phyloP scores from a whole-genome alignment of 768 basidiomycete species.

The Collybia mongolica region DNA sequence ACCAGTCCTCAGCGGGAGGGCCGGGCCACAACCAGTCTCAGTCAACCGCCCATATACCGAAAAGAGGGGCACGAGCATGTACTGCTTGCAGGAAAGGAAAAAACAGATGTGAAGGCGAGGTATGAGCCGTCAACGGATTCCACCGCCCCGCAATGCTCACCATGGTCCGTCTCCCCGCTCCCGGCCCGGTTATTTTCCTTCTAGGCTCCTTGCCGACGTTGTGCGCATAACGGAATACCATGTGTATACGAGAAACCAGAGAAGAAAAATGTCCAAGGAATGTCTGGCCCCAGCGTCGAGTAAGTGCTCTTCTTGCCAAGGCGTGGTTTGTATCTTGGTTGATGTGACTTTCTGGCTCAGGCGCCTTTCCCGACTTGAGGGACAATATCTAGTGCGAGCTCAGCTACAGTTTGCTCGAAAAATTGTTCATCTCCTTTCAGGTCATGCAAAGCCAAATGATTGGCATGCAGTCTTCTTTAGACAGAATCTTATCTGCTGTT shows the following conservation, averaged over 20 bases:
- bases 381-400: constrained; percentile 70
- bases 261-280: constrained; percentile 68
- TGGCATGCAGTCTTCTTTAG: constrained; percentile 87
- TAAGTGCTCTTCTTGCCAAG: constrained; percentile 33
- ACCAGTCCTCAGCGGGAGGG: constrained; percentile 35
- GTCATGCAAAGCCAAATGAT: constrained; percentile 95
- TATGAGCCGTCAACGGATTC: constrained; percentile 38
- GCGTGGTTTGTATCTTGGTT: neutral
- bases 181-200: constrained; percentile 64
- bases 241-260: constrained; percentile 92
- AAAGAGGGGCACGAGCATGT: constrained; percentile 87
- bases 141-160: constrained; percentile 50
- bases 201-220: constrained; percentile 88
- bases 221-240: constrained; percentile 75
- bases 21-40: constrained; percentile 30
- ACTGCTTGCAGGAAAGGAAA: constrained; percentile 89
- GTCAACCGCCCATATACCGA: constrained; percentile 67
- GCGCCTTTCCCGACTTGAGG: constrained; percentile 80
- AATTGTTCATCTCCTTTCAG: constrained; percentile 30
- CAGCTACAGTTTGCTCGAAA: constrained; percentile 4
- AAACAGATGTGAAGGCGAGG: constrained; percentile 93
- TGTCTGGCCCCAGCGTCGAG: constrained; percentile 72
- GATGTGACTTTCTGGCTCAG: constrained; percentile 32
- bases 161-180: constrained; percentile 65
- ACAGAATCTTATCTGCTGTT: constrained; percentile 74